Percentiles rank a stretch among this genome's conserved stretches.
Conservation (phyloP, 1,284 basidiomycete species). For the Stygiomarasmius scandens region DNA sequence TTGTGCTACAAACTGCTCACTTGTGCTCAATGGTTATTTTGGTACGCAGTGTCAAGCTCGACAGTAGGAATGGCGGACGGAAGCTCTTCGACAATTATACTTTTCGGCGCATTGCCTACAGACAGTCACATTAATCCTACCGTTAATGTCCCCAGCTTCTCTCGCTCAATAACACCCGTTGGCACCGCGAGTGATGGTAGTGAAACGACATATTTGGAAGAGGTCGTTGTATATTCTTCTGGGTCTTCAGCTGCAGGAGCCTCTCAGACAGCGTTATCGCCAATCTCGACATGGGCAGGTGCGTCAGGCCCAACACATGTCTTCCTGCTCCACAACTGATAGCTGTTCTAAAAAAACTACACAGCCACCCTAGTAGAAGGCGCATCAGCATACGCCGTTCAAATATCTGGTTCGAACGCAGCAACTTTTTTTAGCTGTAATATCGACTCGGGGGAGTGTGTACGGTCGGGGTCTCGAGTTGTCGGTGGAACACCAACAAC, state of each 20-base stretch:
- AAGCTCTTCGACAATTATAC: no score
- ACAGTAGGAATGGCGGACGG: no score
- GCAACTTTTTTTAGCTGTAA: slow-evolving; percentile 1
- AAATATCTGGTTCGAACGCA: not conserved
- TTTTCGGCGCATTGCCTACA: no score
- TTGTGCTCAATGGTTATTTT: no score
- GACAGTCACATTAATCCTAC: no score
- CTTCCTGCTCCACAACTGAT: not conserved
- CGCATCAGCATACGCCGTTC: slow-evolving; percentile 9
- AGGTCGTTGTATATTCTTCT: slow-evolving; percentile 1
- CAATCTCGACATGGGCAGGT: slow-evolving; percentile 7
- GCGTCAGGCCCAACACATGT: not conserved
- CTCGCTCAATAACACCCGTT: not conserved
- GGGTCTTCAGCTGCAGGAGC: no score
- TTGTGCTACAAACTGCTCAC: no score
- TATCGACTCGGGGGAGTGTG: not conserved
- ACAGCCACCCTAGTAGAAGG: slow-evolving; percentile 7
- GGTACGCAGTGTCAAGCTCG: no score
- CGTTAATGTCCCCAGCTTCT: no score
- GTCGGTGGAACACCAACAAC: not conserved
- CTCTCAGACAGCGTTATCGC: not conserved
- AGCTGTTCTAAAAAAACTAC: not conserved
- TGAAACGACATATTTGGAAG: slow-evolving; percentile 7
- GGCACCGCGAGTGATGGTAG: slow-evolving; percentile 9
- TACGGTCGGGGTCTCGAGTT: not conserved